Conservation (phyloP, 441 rosid genomes). For the Corymbia calophylla region DNA sequence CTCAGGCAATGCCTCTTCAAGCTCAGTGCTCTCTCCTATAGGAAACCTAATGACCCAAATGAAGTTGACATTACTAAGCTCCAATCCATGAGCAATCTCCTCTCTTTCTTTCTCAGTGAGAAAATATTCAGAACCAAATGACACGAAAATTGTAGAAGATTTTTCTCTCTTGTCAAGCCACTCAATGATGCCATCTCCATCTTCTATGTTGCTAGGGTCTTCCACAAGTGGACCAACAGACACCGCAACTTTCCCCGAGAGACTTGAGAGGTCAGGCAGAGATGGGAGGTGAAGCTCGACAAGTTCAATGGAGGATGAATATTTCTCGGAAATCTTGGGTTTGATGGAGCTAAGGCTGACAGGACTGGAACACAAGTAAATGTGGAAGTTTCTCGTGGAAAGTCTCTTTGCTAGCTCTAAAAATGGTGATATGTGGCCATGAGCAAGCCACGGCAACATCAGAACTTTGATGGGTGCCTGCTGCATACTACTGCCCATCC, state of each 20-base stretch:
- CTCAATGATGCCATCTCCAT: neutral
- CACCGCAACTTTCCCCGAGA: neutral
- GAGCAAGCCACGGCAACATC: conserved; percentile 11
- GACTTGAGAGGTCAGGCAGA: neutral
- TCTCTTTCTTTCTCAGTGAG: neutral
- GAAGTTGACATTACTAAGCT: neutral
- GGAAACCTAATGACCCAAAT: neutral
- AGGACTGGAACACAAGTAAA: neutral
- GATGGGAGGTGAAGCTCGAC: neutral
- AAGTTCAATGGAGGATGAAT: neutral
- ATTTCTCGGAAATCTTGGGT: neutral
- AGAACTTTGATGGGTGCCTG: neutral
- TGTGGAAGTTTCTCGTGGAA: neutral
- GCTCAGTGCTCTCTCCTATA: neutral
- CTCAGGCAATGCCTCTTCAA: neutral
- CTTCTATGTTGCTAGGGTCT: neutral
- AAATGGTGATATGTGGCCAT: conserved; percentile 6
- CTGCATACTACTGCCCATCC: neutral
- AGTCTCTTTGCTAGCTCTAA: conserved; percentile 4
- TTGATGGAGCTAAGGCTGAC: neutral
- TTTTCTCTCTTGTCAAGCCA: neutral
- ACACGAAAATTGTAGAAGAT: neutral
- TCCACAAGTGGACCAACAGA: neutral
- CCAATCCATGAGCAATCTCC: neutral
- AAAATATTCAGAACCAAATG: neutral